Conservation (phyloP, 2,329 filamentous ascomycete genomes). For the Ceratocystis eucalypticola region DNA sequence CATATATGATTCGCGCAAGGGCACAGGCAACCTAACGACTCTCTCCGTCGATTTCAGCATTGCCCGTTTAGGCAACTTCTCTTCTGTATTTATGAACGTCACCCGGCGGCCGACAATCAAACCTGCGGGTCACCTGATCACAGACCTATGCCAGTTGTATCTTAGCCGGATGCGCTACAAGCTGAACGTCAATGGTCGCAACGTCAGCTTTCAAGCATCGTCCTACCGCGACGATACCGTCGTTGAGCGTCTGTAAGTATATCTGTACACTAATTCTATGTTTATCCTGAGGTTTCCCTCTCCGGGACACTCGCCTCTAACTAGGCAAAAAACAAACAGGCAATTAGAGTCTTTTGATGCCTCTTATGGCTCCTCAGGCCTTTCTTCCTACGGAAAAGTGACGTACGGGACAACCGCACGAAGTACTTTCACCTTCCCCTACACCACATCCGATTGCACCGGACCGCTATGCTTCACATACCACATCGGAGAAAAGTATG, state of each 20-base stretch:
- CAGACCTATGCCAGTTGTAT: background rate
- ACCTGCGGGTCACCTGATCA: background rate
- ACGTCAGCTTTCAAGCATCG: background rate
- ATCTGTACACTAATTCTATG: background rate
- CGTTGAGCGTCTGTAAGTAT: background rate
- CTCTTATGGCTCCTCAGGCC: background rate
- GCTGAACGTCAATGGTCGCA: background rate
- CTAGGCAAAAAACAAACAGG: background rate
- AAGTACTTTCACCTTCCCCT: background rate
- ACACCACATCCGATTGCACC: background rate
- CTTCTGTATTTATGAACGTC: background rate
- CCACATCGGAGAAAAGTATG: background rate
- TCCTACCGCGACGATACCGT: background rate
- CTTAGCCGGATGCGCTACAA: background rate
- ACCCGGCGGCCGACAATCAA: background rate
- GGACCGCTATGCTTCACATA: background rate
- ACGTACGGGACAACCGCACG: background rate
- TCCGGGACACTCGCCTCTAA: background rate
- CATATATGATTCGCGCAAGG: background rate
- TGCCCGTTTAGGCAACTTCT: background rate
- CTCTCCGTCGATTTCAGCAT: background rate
- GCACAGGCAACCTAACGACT: background rate
- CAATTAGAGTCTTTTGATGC: background rate
- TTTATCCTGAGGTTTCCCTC: background rate
- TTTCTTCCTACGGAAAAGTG: background rate